Evolutionary conservation across 176 grass and related monocot species (phyloP).

Genomic region (Eragrostis curvula): DNA sequence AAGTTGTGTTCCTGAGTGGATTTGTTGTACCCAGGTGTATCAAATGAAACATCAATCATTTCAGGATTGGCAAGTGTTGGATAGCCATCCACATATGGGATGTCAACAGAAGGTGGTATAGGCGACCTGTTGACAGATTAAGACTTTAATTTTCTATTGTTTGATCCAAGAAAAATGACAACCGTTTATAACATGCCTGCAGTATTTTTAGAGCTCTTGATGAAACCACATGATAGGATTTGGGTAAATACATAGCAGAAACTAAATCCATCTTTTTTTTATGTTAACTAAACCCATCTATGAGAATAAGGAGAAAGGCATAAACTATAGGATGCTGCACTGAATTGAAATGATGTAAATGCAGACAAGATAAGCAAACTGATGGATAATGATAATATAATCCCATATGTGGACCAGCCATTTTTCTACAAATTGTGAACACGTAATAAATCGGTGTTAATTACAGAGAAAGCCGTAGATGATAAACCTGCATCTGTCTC

Average conservation of each 20-base stretch:
- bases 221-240: background rate
- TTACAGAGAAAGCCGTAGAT: background rate
- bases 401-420: background rate
- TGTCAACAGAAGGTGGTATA: conserved; percentile 50
- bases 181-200: background rate
- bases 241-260: conserved; percentile 2
- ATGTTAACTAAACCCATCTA: too few species aligned
- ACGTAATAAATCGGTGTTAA: background rate
- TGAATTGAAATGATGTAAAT: conserved; percentile 6
- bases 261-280: too few species aligned
- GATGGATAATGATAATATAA: background rate
- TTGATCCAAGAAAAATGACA: background rate
- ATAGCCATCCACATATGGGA: conserved; percentile 72
- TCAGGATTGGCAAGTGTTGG: conserved; percentile 64
- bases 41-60: conserved; percentile 66
- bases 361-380: background rate
- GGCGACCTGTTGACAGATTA: conserved; percentile 62
- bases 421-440: conserved; percentile 1
- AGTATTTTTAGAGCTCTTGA: background rate
- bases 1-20: conserved; percentile 47
- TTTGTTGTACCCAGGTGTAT: conserved; percentile 70
- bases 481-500: conserved; percentile 79
- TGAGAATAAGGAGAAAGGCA: background rate
- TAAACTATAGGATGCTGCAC: too few species aligned
- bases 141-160: conserved; percentile 14